Conservation (phyloP, 2,329 filamentous ascomycete species). For the Exserohilum turcica region DNA sequence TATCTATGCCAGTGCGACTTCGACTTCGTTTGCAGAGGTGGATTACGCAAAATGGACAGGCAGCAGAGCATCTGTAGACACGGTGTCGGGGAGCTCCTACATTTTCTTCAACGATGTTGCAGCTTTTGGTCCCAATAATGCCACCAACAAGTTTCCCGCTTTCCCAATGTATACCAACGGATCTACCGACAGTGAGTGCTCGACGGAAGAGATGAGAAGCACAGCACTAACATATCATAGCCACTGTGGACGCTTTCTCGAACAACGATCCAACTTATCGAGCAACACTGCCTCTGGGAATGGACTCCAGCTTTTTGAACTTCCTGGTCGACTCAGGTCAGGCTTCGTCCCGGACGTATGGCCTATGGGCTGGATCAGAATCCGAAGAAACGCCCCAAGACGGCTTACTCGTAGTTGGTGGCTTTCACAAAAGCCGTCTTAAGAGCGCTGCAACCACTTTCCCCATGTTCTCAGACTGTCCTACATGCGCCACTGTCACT, state of each 20-base stretch:
- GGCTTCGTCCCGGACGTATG: slow-evolving; percentile 25
- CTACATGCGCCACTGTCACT: slow-evolving; percentile 25
- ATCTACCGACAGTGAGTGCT: slow-evolving; percentile 20
- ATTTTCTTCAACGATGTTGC: slow-evolving; percentile 22
- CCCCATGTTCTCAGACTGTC: slow-evolving; percentile 26
- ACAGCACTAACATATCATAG: slow-evolving; percentile 4
- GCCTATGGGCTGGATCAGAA: slow-evolving; percentile 25
- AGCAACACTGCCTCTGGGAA: slow-evolving; percentile 22
- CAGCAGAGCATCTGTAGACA: slow-evolving; percentile 20
- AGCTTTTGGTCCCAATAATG: slow-evolving; percentile 20
- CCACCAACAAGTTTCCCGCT: slow-evolving; percentile 19
- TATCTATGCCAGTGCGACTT: slow-evolving; percentile 19
- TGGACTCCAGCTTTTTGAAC: slow-evolving; percentile 22
- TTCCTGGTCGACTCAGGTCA: slow-evolving; percentile 22
- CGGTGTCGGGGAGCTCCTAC: slow-evolving; percentile 17
- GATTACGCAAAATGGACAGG: slow-evolving; percentile 20
- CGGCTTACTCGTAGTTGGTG: slow-evolving; percentile 22
- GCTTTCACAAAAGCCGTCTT: slow-evolving; percentile 22
- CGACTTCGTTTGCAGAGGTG: slow-evolving; percentile 20
- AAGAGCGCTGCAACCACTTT: slow-evolving; percentile 20
- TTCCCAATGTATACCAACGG: slow-evolving; percentile 22
- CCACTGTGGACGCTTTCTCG: slow-evolving; percentile 11
- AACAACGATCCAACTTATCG: slow-evolving; percentile 11
- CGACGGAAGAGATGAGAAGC: not conserved
- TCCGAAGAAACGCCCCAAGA: slow-evolving; percentile 22